Conservation (phyloP, 805 yeast species). For the Zygotorulaspora chibaensis region DNA sequence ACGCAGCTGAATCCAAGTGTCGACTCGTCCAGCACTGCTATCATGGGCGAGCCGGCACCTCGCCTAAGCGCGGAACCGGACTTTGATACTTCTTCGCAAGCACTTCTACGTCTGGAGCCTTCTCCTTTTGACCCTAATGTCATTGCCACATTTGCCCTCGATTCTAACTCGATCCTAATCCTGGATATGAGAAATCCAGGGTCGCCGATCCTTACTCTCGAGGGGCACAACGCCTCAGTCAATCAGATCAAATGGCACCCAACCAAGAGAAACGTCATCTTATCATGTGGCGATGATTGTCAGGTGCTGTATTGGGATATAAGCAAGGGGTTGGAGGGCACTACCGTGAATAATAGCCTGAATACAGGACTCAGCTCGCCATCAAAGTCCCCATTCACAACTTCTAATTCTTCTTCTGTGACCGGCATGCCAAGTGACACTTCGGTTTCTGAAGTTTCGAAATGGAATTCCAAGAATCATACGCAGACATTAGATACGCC, state of each 20-base stretch:
- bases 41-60: constrained; percentile 1
- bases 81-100: constrained; percentile 38
- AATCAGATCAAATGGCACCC: constrained; percentile 88
- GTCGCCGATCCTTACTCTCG: constrained; percentile 63
- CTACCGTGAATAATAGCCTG: neutral
- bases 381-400: neutral
- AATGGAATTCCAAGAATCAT: constrained; percentile 17
- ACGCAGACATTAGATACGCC: constrained; percentile 27
- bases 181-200: constrained; percentile 90
- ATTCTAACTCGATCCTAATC: constrained; percentile 59
- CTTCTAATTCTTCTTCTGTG: neutral
- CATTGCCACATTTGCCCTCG: constrained; percentile 75
- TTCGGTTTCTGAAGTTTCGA: constrained; percentile 3
- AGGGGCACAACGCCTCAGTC: constrained; percentile 63
- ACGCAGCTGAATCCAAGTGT: constrained; percentile 7
- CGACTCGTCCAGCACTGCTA: constrained; percentile 3
- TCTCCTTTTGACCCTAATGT: constrained; percentile 77
- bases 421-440: neutral
- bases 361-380: constrained; percentile 1
- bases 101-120: constrained; percentile 71
- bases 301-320: constrained; percentile 71
- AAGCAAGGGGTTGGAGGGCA: constrained; percentile 24
- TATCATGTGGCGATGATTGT: constrained; percentile 69
- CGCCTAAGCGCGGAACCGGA: constrained; percentile 3
- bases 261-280: constrained; percentile 47